A percentile compares a stretch with the other conserved stretches of the same genome.
These are phyloP conservation scores for Capsicum baccatum DNA, from an alignment of 257 asterid species.

Conservation along the genomic window DNA sequence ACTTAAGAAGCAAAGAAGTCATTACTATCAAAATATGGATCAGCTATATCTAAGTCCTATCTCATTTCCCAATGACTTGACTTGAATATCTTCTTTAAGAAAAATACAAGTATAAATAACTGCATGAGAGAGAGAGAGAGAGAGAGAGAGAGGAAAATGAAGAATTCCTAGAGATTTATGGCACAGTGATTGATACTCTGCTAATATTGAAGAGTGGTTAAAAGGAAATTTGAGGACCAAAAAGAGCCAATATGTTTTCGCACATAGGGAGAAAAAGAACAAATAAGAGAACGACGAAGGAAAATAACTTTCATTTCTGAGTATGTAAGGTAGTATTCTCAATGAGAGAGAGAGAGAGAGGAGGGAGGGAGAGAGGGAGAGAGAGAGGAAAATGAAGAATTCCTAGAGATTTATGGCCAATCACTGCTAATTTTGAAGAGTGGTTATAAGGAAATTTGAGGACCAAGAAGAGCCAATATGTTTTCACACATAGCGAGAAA, in stretches of 20 bases:
- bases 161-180: neutral
- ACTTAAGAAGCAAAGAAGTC: neutral
- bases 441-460: no score
- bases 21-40: neutral
- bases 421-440: neutral
- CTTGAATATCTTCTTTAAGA: neutral
- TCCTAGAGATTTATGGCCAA: neutral
- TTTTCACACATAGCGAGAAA: no score
- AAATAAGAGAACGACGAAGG: no score
- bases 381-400: neutral
- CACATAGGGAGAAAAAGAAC: no score
- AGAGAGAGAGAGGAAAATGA: neutral
- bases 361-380: neutral
- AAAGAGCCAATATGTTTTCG: no score
- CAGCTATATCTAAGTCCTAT: neutral
- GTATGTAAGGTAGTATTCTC: no score
- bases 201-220: neutral
- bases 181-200: neutral
- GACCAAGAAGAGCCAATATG: no score
- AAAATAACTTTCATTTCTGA: no score
- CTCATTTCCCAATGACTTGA: no score
- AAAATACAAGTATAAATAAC: neutral
- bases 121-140: neutral
- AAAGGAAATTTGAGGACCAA: no score
- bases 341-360: neutral